A percentile compares a stretch with the other conserved stretches of the same genome.
phyloP scores from a whole-genome alignment of 1,139 yeast species.

The Petasospora fabianii region DNA sequence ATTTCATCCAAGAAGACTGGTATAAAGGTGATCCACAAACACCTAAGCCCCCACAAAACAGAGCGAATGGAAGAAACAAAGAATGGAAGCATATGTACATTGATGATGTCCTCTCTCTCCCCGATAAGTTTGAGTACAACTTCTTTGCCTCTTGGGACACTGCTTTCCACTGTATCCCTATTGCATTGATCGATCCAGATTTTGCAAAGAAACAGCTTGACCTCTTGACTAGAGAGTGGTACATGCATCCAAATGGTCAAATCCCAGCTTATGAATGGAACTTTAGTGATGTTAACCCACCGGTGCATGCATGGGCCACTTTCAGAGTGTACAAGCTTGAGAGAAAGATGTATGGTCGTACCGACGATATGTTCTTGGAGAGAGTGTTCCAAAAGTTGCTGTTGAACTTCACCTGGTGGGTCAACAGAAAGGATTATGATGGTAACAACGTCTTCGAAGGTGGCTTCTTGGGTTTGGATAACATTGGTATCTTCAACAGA shows the following conservation, averaged over 20 bases:
- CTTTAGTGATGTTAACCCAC: constrained; percentile 93
- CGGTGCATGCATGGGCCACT: constrained; percentile 97
- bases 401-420: constrained; percentile 98
- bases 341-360: constrained; percentile 77
- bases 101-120: constrained; percentile 85
- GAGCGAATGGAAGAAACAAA: constrained; percentile 81
- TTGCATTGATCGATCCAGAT: constrained; percentile 93
- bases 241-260: constrained; percentile 99
- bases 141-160: constrained; percentile 98
- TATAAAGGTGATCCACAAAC: constrained; percentile 81
- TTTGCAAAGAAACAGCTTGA: constrained; percentile 91
- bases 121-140: constrained; percentile 97
- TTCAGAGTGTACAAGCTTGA: constrained; percentile 88
- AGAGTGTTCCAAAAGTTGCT: constrained; percentile 87
- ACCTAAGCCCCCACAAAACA: constrained; percentile 69
- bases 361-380: constrained; percentile 83
- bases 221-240: constrained; percentile 90
- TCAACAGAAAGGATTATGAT: constrained; percentile 82
- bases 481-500: constrained; percentile 90
- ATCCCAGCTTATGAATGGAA: constrained; percentile 98
- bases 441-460: constrained; percentile 95
- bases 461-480: constrained; percentile 91
- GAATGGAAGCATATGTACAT: constrained; percentile 91
- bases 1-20: constrained; percentile 87
- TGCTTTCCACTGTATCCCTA: constrained; percentile 92